Evolutionary conservation across 257 asterid genomes (phyloP).

Genomic region (Gentiana straminea): DNA sequence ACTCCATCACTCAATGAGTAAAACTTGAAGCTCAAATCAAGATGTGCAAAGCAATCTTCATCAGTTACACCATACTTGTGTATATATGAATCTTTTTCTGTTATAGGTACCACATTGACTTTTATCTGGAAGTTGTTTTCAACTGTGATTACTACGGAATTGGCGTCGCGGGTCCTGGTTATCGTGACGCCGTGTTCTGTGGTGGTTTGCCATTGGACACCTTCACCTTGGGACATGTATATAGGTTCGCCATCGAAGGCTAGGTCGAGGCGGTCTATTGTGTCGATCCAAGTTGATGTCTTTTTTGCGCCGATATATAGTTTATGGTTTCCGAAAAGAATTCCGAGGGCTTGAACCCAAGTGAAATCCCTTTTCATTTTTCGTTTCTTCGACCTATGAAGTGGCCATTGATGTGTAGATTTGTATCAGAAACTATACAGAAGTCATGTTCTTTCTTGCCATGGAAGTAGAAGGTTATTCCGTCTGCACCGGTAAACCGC

Average conservation of each 20-base stretch:
- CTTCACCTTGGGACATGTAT: slow-evolving; percentile 30
- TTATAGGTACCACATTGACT: slow-evolving; percentile 63
- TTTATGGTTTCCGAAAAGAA: slow-evolving; percentile 50
- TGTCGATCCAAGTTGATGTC: slow-evolving; percentile 51
- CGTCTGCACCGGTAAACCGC: slow-evolving; percentile 69
- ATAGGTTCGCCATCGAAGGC: slow-evolving; percentile 38
- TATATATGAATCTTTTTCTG: slow-evolving; percentile 40
- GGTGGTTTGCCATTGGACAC: slow-evolving; percentile 29
- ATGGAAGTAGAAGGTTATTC: slow-evolving; percentile 81
- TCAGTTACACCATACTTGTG: slow-evolving; percentile 59
- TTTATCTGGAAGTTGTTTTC: slow-evolving; percentile 68
- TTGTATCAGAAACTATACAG: slow-evolving; percentile 63
- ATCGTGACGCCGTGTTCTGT: slow-evolving; percentile 18
- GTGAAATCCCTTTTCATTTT: slow-evolving; percentile 77
- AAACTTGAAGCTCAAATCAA: slow-evolving; percentile 69
- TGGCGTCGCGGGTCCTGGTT: slow-evolving; percentile 33
- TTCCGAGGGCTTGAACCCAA: slow-evolving; percentile 87
- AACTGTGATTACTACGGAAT: slow-evolving; percentile 44
- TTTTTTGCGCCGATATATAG: slow-evolving; percentile 48
- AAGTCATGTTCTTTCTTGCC: slow-evolving; percentile 57
- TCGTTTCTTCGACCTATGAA: slow-evolving; percentile 58
- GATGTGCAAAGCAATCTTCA: slow-evolving; percentile 79
- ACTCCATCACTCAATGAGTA: slow-evolving; percentile 51
- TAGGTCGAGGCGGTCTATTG: slow-evolving; percentile 45
- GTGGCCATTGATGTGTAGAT: slow-evolving; percentile 78